A percentile compares a stretch with the other conserved stretches of the same genome.
phyloP scores from a whole-genome alignment of 441 rosid genomes.

The Hura crepitans region DNA sequence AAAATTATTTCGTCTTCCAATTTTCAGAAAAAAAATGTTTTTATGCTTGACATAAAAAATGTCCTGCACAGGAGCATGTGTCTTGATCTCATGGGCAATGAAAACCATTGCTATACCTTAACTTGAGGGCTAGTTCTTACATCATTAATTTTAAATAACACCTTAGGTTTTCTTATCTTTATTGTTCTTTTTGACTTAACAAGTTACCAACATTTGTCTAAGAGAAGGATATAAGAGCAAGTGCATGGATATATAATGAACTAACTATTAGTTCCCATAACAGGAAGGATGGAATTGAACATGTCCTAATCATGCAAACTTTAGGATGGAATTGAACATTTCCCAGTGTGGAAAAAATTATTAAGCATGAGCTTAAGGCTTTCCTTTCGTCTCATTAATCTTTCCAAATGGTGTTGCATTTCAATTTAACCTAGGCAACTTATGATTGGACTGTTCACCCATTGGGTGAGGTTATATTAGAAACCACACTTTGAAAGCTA shows the following conservation, averaged over 20 bases:
- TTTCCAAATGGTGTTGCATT: background rate
- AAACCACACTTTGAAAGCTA: background rate
- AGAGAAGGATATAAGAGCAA: background rate
- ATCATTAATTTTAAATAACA: background rate
- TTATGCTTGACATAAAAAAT: background rate
- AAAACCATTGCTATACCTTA: background rate
- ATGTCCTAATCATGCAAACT: background rate
- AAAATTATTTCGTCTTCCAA: background rate
- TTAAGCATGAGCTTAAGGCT: background rate
- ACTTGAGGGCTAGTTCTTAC: background rate
- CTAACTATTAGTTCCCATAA: background rate
- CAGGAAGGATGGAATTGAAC: background rate
- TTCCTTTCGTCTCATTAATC: background rate
- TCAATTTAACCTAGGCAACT: background rate
- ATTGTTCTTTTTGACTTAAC: background rate
- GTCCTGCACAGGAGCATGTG: background rate
- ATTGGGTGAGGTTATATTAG: background rate
- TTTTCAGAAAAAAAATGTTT: background rate
- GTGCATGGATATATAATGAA: background rate
- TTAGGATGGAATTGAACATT: background rate
- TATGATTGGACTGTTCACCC: background rate
- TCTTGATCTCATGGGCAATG: background rate
- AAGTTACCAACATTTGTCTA: background rate
- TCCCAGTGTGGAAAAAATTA: background rate
- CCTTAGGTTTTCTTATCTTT: background rate